Base-by-base conservation (phyloP, 331 rosid species). In the Stylosanthes scabra region DNA sequence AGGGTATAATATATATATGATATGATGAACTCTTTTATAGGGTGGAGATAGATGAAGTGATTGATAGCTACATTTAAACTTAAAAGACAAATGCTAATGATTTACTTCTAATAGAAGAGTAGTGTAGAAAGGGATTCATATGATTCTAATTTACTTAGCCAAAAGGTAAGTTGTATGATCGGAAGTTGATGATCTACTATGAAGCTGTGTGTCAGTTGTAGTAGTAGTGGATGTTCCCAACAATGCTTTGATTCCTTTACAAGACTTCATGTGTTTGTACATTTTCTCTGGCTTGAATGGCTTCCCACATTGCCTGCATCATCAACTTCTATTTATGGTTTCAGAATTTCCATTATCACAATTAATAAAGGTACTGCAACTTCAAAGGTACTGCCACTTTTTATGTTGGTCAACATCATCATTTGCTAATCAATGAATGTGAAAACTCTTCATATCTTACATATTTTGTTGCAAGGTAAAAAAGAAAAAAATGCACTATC, bases 271-370 rank as follows among this genome's bases (percentile, higher is more conserved):
- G 81, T 91, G 98, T 28, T 81, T 75, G 71, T 85, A 83, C 96
- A 94, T 63, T 83, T 80, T 91, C 78, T 91, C 97, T 14, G 98
- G 98, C 82, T 77, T 84, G 86, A 94, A 94, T 7, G 71, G 39
- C 82, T 85, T 88, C 59, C 96, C 88, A 68, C 98, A 91, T 54
- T 86, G 95, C 93, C 98, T 93, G 93, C 91, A 90, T 73, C 52
- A 63, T 68, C 51, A 47, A 62, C 27, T 59, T 50, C 52, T 58
- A 50, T 46, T 72, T 73, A 77, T 40, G 52, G 60, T 49, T 63
- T 39, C 15, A 31, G 27, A 12, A 60, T 57, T 68, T 20, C 25
- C 25, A 20, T 20, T 20, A 20, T 20, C 25, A 20, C 1, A 20
- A 20, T 20, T 20, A 20, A 20, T 20, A 20, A 20, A 20, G 25